These are phyloP conservation scores for Kodamaea ohmeri DNA, from an alignment of 1,139 yeast genomes.

Conservation along the genomic window DNA sequence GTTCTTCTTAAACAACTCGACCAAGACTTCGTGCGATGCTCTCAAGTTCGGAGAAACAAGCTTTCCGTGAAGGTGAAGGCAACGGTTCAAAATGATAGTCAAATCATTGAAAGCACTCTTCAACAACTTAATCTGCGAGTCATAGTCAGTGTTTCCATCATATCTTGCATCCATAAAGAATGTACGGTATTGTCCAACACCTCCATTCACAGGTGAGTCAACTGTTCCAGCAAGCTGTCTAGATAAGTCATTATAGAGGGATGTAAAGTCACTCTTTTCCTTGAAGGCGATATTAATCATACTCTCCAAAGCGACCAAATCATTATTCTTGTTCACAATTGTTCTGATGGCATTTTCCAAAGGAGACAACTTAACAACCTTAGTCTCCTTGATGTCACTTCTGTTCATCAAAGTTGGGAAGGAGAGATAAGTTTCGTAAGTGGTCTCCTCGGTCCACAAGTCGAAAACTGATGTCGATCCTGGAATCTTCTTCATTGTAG, in stretches of 20 bases:
- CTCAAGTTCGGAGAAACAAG: slow-evolving; percentile 58
- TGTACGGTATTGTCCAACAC: slow-evolving; percentile 78
- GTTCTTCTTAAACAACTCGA: slow-evolving; percentile 63
- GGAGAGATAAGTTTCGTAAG: slow-evolving; percentile 69
- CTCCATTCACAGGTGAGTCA: slow-evolving; percentile 91
- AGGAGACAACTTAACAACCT: slow-evolving; percentile 73
- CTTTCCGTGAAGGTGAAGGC: slow-evolving; percentile 67
- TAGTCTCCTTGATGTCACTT: slow-evolving; percentile 59
- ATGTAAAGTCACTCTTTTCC: slow-evolving; percentile 49
- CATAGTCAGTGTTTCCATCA: slow-evolving; percentile 40
- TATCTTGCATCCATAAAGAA: slow-evolving; percentile 53
- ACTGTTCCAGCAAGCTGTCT: slow-evolving; percentile 84
- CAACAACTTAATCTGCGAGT: slow-evolving; percentile 48
- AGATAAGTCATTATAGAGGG: slow-evolving; percentile 65
- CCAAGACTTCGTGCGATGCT: slow-evolving; percentile 64
- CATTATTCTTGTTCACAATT: slow-evolving; percentile 65
- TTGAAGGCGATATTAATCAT: slow-evolving; percentile 55
- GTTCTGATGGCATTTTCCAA: slow-evolving; percentile 77
- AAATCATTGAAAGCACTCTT: slow-evolving; percentile 67
- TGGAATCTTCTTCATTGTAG: slow-evolving; percentile 68
- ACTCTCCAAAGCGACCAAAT: slow-evolving; percentile 66
- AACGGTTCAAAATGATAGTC: slow-evolving; percentile 60
- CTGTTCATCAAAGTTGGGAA: slow-evolving; percentile 91
- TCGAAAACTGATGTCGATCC: slow-evolving; percentile 73
- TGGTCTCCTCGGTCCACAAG: slow-evolving; percentile 86